Base-by-base conservation (phyloP, 257 asterid genomes). In the Solanum chaucha region DNA sequence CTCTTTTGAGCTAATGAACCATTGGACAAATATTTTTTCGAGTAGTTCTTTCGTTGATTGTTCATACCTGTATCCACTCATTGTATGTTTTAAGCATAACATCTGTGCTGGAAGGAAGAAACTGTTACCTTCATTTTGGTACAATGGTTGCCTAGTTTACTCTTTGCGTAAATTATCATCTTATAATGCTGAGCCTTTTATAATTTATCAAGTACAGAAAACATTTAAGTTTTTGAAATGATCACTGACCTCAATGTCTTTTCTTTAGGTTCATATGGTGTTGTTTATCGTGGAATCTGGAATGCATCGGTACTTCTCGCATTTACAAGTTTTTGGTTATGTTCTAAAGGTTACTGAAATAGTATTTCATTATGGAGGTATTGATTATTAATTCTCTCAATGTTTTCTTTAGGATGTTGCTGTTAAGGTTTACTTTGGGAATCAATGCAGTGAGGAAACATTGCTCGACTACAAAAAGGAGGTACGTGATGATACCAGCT, bases 211-310 rank as follows among this genome's bases (percentile, higher is more conserved):
- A 73, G 51, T 20, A 81, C 20, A 26, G 67, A 17, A 20, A 15
- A 81, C 20, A 14, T 35, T 28, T 19, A 10, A 38, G 36, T 67
- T 36, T 36, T 46, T 73, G 65, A 78, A 64, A 82, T 83, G 38
- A 86, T 87, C 74, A 41, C 82, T 83, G 81, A 89, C 87, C 48
- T 84, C 68, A 35, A 82, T 85, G 51, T 55, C 20, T 86, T 80
- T 84, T 67, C 61, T 91, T 84, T 90, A 95, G 98, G 98, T 87
- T 91, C 95, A 17, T 95, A 84, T 87, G 97, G 92, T 51, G 90
- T 90, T 80, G 96, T 95, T 44, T 91, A 94, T 90, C 95, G 87
- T 75, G 98, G 98, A 89, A 85, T 93, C 87, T 95, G 98, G 98
- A 92, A 92, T 28, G 96, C 93, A 91, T 95, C 97, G 55, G 97